Evolutionary conservation across 2,329 filamentous ascomycete genomes (phyloP), one percentile per base, ranked within the genome.

Genomic region (Pseudogymnoascus destructans): DNA sequence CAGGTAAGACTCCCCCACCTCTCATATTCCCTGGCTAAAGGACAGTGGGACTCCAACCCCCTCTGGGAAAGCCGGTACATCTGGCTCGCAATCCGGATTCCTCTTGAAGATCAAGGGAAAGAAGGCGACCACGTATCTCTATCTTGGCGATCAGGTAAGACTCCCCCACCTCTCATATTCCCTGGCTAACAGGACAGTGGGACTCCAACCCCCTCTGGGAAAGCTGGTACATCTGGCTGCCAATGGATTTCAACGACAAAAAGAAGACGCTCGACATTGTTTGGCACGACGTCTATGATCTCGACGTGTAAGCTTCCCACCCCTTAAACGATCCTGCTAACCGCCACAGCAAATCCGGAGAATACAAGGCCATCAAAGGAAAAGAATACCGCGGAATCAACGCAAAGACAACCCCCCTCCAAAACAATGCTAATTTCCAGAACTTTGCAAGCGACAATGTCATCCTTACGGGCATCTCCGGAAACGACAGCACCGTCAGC

Each of bases 21-120:
- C 2, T 17, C 2, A 10, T 15, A 17, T 19, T 5, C 36, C 17
- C 7, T 1, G 8, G n/a, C 33, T 40, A 40, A 40, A 11, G 4
- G 8, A 7, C 17, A 59, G 68, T 80, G 77, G 77, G 77, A 80
- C 60, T 74, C 72, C 0, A 79, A 79, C 64, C 78, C 77, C 0
- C 68, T 80, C 0, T 80, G 78, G 78, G 78, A 81, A 60, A 76
- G 73, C 59, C 71, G 78, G 4, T 79, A 80, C 62, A 79, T 80
- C 62, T 81, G 78, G 78, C n/a, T n/a, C n/a, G n/a, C n/a, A n/a
- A n/a, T n/a, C n/a, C n/a, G n/a, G n/a, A n/a, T n/a, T n/a, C n/a
- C n/a, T n/a, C n/a, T n/a, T n/a, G n/a, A n/a, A n/a, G n/a, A n/a
- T n/a, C n/a, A n/a, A n/a, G n/a, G n/a, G n/a, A n/a, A n/a, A n/a